Conservation (phyloP, 257 asterid genomes). For the Solanum megistacrolobum region DNA sequence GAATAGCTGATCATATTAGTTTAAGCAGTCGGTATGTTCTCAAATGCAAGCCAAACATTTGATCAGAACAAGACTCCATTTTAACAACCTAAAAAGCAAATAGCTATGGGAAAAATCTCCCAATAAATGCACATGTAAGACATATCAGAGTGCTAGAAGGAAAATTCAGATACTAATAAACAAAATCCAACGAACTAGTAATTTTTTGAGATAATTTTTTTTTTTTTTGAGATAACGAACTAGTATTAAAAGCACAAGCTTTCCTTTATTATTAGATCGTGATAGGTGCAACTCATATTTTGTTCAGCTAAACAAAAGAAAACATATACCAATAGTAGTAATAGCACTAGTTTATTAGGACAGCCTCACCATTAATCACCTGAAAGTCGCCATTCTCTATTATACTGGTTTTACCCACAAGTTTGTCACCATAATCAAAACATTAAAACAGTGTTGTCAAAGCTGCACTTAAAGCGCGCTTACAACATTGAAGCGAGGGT, state of each 20-base stretch:
- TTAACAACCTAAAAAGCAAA: neutral
- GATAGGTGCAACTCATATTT: neutral
- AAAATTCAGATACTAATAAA: neutral
- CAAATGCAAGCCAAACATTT: neutral
- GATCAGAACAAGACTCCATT: neutral
- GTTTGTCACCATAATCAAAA: neutral
- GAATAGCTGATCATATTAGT: neutral
- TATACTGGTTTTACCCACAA: neutral
- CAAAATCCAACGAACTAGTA: neutral
- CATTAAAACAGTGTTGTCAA: neutral
- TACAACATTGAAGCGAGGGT: neutral
- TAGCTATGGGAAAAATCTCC: neutral
- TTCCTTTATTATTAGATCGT: neutral
- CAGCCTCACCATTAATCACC: neutral
- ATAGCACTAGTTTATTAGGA: neutral
- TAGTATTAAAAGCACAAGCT: neutral
- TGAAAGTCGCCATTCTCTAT: neutral
- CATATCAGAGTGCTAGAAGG: neutral
- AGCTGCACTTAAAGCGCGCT: neutral
- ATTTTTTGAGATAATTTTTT: no score
- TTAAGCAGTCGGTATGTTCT: neutral
- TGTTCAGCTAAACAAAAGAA: neutral
- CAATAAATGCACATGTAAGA: neutral
- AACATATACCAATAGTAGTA: neutral
- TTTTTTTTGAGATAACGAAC: neutral